Percentiles rank a stretch among this genome's conserved stretches.
These are phyloP conservation scores for Gautieria morchelliformis DNA, from an alignment of 768 basidiomycete genomes.

Conservation along the genomic window DNA sequence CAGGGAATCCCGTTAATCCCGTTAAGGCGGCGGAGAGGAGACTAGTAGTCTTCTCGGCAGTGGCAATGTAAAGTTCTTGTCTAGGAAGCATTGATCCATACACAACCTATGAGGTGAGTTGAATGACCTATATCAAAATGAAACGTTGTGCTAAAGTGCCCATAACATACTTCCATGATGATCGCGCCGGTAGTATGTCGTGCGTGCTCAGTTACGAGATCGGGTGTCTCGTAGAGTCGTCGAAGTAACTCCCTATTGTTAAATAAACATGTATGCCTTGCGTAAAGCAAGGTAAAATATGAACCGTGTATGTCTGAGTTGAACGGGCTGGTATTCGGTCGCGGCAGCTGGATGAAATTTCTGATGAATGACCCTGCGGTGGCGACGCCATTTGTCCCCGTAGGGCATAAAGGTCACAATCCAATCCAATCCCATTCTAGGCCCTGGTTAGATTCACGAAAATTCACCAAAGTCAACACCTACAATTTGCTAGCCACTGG, in stretches of 20 bases:
- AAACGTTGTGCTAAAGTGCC: background rate
- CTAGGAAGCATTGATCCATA: conserved; percentile 7
- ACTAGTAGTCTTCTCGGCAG: conserved; percentile 13
- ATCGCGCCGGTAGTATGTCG: conserved; percentile 24
- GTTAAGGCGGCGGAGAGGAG: background rate
- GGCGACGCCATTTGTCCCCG: conserved; percentile 27
- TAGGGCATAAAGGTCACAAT: conserved; percentile 32
- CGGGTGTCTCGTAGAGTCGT: conserved; percentile 24
- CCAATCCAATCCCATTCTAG: conserved; percentile 41
- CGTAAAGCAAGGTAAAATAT: background rate
- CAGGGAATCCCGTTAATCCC: conserved; percentile 1
- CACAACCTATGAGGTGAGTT: background rate
- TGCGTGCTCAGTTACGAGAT: conserved; percentile 28
- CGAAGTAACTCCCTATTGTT: conserved; percentile 16
- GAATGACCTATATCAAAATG: background rate
- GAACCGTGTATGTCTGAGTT: conserved; percentile 23
- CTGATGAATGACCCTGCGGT: conserved; percentile 29
- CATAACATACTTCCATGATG: conserved; percentile 20
- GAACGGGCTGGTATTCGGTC: conserved; percentile 20
- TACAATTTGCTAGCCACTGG: conserved; percentile 38
- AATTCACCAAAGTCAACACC: conserved; percentile 2
- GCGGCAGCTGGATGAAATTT: conserved; percentile 24
- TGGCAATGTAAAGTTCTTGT: conserved; percentile 26
- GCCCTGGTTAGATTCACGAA: background rate
- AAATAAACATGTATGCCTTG: background rate